Evolutionary conservation across 148 eudicot genomes (phyloP).

Genomic region (Vaccinium macrocarpon): DNA sequence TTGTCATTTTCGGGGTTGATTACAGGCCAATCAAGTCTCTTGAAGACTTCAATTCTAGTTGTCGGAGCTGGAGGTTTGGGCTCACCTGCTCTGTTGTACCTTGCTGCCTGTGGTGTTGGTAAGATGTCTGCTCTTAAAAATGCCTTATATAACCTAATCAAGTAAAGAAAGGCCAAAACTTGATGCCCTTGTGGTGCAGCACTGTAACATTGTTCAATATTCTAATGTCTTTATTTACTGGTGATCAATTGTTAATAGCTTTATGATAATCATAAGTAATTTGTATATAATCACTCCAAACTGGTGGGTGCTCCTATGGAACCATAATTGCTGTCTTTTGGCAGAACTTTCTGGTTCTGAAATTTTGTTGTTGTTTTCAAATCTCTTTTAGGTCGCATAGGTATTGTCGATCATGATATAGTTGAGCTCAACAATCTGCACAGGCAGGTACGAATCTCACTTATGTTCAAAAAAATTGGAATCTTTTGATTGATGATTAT

Average conservation of each 20-base stretch:
- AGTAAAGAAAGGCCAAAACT: constrained; percentile 4
- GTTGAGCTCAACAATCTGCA: constrained; percentile 98
- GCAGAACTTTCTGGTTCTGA: neutral
- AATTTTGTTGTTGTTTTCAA: neutral
- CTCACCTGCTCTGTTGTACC: constrained; percentile 89
- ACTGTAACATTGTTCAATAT: neutral
- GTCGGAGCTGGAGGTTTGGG: constrained; percentile 99
- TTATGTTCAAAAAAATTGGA: neutral
- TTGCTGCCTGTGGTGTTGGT: constrained; percentile 98
- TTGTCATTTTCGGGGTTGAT: constrained; percentile 18
- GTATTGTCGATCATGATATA: constrained; percentile 96
- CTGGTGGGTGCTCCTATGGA: neutral
- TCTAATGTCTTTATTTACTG: neutral
- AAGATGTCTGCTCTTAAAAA: constrained; percentile 20
- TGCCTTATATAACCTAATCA: neutral
- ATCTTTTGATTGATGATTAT: neutral
- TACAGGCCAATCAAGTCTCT: constrained; percentile 71
- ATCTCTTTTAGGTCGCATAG: constrained; percentile 61
- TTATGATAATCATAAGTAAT: neutral
- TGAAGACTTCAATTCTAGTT: constrained; percentile 79
- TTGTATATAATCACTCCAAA: neutral
- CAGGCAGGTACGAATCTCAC: constrained; percentile 68
- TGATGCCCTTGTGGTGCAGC: neutral
- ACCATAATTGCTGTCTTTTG: neutral
- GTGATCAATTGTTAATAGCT: neutral